Base-by-base conservation (phyloP, 2,329 filamentous ascomycete species). In the Aspergillus felis region DNA sequence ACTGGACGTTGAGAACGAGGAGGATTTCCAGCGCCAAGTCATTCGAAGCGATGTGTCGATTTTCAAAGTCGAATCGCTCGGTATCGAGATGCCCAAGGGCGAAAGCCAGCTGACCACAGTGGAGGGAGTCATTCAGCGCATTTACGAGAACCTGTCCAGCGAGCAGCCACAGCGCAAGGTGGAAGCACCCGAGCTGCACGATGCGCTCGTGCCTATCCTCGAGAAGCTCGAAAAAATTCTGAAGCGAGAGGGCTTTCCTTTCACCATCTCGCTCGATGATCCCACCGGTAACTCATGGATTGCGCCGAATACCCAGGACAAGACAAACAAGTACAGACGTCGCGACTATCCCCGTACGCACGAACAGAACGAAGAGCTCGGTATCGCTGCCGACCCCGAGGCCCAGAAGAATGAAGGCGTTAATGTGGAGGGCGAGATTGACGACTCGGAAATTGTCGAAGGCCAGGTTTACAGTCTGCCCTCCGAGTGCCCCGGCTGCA, bases 201-300 rank as follows among this genome's bases (percentile, higher is more conserved):
- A 84, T 57, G 92, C 96, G 73, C 81, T 99, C 24, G 86, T 87
- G 60, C 85, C 86, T 51, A 84, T 97, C 53, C 88, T 97, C 59
- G 74, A 83, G 48, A 89, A 87, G 65, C 83, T 92, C 14, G 83
- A 85, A 58, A 84, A 87, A 55, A 96, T 97, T 86, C 77, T 96
- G 9, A 83, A 84, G 2, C 90, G 92, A 51, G 82, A 87, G 28
- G 82, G 82, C 6, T 92, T 96, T 71, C 94, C 94, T 25, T 97
- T 99, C 82, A 89, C 91, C 52, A 77, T 99, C 51, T 88, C 86
- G 44, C 81, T 97, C 50, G 92, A 99, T 71, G 94, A 99, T 72
- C 89, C 91, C 2, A 90, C 92, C 0, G 94, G 94, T 55, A 99
- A 99, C 81, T 96, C 92, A 2, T 97, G 92, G 83, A 96, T 99